Evolutionary conservation across 192 early-diverging fungal genomes (phyloP), one percentile per base, ranked within the genome.

Genomic region (Coemansia sp.): DNA sequence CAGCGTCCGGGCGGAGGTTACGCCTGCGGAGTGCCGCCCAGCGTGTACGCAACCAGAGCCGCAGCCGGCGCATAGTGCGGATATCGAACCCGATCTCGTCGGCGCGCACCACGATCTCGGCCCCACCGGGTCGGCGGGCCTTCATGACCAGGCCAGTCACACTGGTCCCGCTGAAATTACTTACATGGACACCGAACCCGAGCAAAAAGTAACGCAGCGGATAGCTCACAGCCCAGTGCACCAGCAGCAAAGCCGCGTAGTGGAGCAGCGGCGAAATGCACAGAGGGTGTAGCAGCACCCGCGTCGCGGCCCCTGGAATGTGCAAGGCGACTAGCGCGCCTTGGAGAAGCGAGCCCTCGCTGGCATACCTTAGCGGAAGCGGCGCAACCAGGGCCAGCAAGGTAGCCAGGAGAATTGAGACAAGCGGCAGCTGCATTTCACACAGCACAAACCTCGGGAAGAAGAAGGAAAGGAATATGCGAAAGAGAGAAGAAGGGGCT

Each of bases 81-180:
- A 73, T 42, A 53, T 73, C 69, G 44, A 73, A 37, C 14, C 69
- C 69, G 7, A 73, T 26, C 38, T 65, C 54, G 25, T 73, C 69
- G 8, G 62, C 38, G 3, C 53, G 47, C 12, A 73, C 16, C 17
- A 53, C 50, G 21, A 57, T n/a, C 38, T 65, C 69, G 37, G 46
- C 44, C 2, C 39, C 32, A 17, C 51, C 42, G 7, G 46, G 47
- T 19, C 61, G 19, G 3, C 38, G 47, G 11, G 64, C 29, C 13
- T 46, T 60, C 3, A 73, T 32, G 16, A 57, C 30, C 7, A 73
- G 36, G 3, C 69, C 62, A 12, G 44, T 30, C n/a, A 64, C 37
- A 27, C 69, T 60, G 17, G 49, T 73, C 12, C 69, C 69, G 32
- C 45, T 58, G 35, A 73, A 64, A 14, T 58, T 51, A 5, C 54